These are phyloP conservation scores for Suillus fuscotomentosus DNA, from an alignment of 768 basidiomycete species.

Conservation along the genomic window DNA sequence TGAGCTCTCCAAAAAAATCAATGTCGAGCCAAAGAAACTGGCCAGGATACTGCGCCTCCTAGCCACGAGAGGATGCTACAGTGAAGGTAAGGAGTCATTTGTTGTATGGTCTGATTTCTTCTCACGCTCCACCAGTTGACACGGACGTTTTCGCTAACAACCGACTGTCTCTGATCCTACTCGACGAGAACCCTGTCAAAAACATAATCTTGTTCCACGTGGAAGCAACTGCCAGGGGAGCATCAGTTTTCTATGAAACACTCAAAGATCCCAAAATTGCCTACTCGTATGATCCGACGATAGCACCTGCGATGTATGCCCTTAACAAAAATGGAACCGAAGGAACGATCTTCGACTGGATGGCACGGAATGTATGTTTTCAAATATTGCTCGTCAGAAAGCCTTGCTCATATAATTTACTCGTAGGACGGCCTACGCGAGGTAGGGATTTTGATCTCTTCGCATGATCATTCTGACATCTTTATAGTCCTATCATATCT, in stretches of 20 bases:
- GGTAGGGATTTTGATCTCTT: constrained; percentile 8
- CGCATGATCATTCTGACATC: background rate
- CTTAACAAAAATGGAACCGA: constrained; percentile 17
- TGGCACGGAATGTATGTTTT: constrained; percentile 19
- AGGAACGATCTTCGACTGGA: constrained; percentile 23
- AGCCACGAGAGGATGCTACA: constrained; percentile 28
- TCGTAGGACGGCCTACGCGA: constrained; percentile 18
- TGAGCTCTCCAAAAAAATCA: constrained; percentile 22
- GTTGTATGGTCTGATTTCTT: background rate
- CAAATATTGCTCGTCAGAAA: background rate
- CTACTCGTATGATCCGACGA: constrained; percentile 18
- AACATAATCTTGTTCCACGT: constrained; percentile 21
- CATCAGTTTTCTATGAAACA: constrained; percentile 23
- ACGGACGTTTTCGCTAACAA: constrained; percentile 33
- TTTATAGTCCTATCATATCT: constrained; percentile 18
- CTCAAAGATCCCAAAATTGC: constrained; percentile 23
- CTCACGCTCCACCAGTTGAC: constrained; percentile 20
- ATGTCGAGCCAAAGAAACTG: constrained; percentile 27
- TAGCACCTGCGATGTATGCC: constrained; percentile 22
- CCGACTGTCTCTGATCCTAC: constrained; percentile 19
- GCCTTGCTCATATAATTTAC: background rate
- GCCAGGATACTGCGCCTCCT: constrained; percentile 11
- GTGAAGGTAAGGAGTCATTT: constrained; percentile 22
- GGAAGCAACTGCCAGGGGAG: constrained; percentile 18
- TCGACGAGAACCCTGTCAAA: constrained; percentile 17